Conservation (phyloP, 306 rosid species). For the Albizia julibrissin region DNA sequence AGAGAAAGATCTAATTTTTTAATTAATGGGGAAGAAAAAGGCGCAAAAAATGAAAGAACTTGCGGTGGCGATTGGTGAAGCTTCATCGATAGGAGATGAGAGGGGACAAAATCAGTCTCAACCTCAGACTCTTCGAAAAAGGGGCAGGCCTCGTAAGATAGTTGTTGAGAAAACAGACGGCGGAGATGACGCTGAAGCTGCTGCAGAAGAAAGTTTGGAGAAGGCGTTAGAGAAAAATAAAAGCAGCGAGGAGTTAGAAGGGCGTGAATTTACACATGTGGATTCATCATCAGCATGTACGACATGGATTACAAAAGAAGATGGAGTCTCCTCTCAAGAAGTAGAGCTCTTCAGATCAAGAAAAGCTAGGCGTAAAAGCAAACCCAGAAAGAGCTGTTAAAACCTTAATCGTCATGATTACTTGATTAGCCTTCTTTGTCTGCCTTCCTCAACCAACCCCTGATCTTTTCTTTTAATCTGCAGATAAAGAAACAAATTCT, state of each 20-base stretch:
- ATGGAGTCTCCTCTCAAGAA: not conserved
- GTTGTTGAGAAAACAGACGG: slow-evolving; percentile 41
- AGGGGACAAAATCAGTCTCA: slow-evolving; percentile 28
- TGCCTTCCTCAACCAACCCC: not conserved
- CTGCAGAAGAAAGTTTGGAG: slow-evolving; percentile 30
- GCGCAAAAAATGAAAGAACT: slow-evolving; percentile 68
- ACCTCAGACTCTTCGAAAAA: slow-evolving; percentile 65
- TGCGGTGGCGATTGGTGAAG: slow-evolving; percentile 80
- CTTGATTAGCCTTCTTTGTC: not conserved
- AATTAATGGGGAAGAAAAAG: slow-evolving; percentile 36
- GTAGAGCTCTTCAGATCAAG: slow-evolving; percentile 36
- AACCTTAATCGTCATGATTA: not conserved
- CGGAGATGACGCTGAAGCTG: not conserved
- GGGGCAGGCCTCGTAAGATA: slow-evolving; percentile 89
- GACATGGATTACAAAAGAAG: slow-evolving; percentile 27
- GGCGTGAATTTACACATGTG: slow-evolving; percentile 11
- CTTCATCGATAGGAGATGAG: slow-evolving; percentile 58
- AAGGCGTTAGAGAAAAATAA: slow-evolving; percentile 36
- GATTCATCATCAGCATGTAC: slow-evolving; percentile 27
- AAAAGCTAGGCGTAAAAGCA: slow-evolving; percentile 79
- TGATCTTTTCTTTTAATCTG: not conserved
- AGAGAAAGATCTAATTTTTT: not conserved
- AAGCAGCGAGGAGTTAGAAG: slow-evolving; percentile 17
- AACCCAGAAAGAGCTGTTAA: slow-evolving; percentile 85
- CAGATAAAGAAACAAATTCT: not conserved